phyloP scores from a whole-genome alignment of 192 early-diverging fungal species.

The Rhizophagus sp. region DNA sequence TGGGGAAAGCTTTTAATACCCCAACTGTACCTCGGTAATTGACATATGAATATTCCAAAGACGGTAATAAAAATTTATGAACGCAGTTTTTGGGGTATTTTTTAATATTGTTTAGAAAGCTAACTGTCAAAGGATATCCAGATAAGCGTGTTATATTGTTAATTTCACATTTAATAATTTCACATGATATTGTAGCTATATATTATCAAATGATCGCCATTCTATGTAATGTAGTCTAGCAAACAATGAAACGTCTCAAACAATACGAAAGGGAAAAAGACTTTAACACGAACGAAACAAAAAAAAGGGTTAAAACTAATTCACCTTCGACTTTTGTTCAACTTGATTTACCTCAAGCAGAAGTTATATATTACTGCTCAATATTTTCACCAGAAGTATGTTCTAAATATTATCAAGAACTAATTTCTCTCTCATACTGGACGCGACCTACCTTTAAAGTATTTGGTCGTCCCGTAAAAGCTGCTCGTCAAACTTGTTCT shows the following conservation, averaged over 20 bases:
- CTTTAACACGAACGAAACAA: neutral
- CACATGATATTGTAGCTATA: too few relatives aligned
- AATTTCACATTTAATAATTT: too few relatives aligned
- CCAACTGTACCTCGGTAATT: neutral
- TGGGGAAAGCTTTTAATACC: neutral
- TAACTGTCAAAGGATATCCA: too few relatives aligned
- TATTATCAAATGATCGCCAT: too few relatives aligned
- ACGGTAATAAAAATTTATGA: neutral
- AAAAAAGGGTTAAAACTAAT: neutral
- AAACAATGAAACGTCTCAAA: neutral
- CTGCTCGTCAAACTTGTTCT: slow-evolving; percentile 11
- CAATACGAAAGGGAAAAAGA: neutral
- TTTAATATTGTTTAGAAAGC: too few relatives aligned
- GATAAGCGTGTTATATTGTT: too few relatives aligned
- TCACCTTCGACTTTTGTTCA: neutral
- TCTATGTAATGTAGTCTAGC: too few relatives aligned
- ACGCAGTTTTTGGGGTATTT: neutral
- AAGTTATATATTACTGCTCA: slow-evolving; percentile 15
- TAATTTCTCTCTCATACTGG: slow-evolving; percentile 23
- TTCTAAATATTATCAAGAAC: neutral
- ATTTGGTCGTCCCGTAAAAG: slow-evolving; percentile 10
- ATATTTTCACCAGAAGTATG: slow-evolving; percentile 8
- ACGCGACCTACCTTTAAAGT: slow-evolving; percentile 25
- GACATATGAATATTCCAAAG: neutral
- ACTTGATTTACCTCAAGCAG: slow-evolving; percentile 8